Conservation (phyloP, 1,284 basidiomycete genomes). For the Cystobasidium slooffiae region DNA sequence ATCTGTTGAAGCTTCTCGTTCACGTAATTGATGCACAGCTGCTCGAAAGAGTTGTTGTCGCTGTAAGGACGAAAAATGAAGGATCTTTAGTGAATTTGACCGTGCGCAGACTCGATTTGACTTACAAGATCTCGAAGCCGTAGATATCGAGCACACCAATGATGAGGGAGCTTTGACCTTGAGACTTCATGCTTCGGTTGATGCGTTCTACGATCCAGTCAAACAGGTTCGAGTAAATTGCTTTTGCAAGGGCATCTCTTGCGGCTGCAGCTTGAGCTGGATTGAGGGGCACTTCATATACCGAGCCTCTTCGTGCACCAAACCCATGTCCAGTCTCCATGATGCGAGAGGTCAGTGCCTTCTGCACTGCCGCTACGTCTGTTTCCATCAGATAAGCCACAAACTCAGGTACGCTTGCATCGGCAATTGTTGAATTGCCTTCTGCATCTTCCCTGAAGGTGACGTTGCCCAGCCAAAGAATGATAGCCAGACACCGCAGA, state of each 20-base stretch:
- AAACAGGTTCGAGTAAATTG: conserved; percentile 97
- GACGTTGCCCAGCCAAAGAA: conserved; percentile 97
- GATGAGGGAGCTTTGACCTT: conserved; percentile 73
- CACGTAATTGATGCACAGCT: conserved; percentile 99
- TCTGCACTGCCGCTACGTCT: conserved; percentile 76
- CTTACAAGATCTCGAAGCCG: conserved; percentile 97
- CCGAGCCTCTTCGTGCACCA: conserved; percentile 77
- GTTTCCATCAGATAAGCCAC: conserved; percentile 92
- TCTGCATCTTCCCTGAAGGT: conserved; percentile 87
- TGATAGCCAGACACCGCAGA: conserved; percentile 86
- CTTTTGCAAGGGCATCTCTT: conserved; percentile 91
- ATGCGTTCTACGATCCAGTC: conserved; percentile 99
- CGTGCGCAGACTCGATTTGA: neutral
- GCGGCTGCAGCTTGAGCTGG: conserved; percentile 86
- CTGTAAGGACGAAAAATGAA: neutral
- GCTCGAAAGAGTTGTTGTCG: conserved; percentile 96
- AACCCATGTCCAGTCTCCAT: conserved; percentile 84
- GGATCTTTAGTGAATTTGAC: conserved; percentile 52
- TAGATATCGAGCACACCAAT: conserved; percentile 98
- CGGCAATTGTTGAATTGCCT: conserved; percentile 80
- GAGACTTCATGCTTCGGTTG: conserved; percentile 93
- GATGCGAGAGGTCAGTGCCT: conserved; percentile 80
- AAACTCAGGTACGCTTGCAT: conserved; percentile 91
- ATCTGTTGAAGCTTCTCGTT: conserved; percentile 92
- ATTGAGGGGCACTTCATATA: conserved; percentile 96